Evolutionary conservation across 1,284 basidiomycete genomes (phyloP), one percentile per base, ranked within the genome.

Genomic region (Takashimella tepidaria): DNA sequence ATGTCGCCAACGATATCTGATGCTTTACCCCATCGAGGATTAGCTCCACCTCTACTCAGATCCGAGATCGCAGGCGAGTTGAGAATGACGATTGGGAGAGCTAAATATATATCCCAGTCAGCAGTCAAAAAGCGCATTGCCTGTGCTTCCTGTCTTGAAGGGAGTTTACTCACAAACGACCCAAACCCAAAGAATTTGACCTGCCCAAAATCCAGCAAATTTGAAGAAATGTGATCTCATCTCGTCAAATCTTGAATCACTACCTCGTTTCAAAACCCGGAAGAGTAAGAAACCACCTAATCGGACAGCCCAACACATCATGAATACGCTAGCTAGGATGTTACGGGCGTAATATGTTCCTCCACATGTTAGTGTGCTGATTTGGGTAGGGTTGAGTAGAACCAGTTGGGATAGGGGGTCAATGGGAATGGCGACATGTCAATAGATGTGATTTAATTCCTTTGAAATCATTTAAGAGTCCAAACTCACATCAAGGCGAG

Each of bases 1-100:
- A 88, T 77, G 54, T 87, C 76, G 0, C 87, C 87, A 8, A 81
- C 80, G 42, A 88, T 83, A 66, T 89, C 87, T 2, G 80, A 79
- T 20, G 41, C 57, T 0, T 81, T 84, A 1, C 84, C 85, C 62
- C 85, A 87, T 0, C 70, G 51, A 8, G 82, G 80, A 57, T 82
- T 79, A 4, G 78, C 79, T 1, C 80, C 80, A 2, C 77, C 76
- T 12, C 62, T 60, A 3, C 47, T 51, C 3, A 67, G 69, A 54
- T 82, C 80, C 1, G 82, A 83, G 16, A 86, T 79, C 2, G 80
- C 80, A 1, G 84, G 84, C 2, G 86, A 87, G 65, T 87, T 86
- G 26, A 86, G 73, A 55, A 86, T 83, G 24, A 79, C 81, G 23
- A 85, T 65, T 2, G 85, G 85, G 0, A 87, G 73, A 1, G 84